Base-by-base conservation (phyloP, 2,329 filamentous ascomycete genomes). In the Aspergillus fructus region DNA sequence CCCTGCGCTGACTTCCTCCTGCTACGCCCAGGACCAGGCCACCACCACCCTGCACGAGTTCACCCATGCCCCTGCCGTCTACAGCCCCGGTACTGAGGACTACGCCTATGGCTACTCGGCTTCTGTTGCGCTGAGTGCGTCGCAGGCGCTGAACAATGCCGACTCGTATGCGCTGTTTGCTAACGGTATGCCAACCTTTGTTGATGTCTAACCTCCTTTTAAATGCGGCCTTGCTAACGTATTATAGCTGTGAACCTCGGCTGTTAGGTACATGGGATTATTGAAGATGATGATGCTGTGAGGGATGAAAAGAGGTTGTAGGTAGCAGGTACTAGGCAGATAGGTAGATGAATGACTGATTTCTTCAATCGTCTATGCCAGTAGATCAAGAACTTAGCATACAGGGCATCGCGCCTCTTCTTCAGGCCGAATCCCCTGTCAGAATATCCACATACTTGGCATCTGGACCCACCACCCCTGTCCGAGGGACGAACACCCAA, bases 1-100 rank as follows among this genome's bases (percentile, higher is more conserved):
- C 8, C 76, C 83, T 0, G 76, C 78, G 2, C 58, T 84, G 30
- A 74, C 80, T 8, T 64, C 63, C 8, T 72, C 69, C 1, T 90
- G 87, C 76, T 85, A 89, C 68, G 80, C 66, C 2, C 86, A 89
- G 73, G 87, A 89, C 67, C 84, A 87, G 74, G 84, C 83, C 3
- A 86, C 82, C 11, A 89, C 86, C 13, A 80, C 80, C 33, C 71
- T 90, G 13, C 87, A 90, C 66, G 87, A 90, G 77, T 77, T 80
- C 63, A 88, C 86, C 8, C 87, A 89, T 67, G 78, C 81, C n/a
- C 73, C 80, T 68, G 78, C 74, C 73, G 77, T 81, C 12, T 80
- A 74, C 59, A 69, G 62, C 60, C 83, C 83, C 55, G 83, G 85
- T 8, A 88, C 86, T 2, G 70, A 79, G 2, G 87, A 89, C 66